Base-by-base conservation (phyloP, 768 basidiomycete species). In the Mycena vitilis region DNA sequence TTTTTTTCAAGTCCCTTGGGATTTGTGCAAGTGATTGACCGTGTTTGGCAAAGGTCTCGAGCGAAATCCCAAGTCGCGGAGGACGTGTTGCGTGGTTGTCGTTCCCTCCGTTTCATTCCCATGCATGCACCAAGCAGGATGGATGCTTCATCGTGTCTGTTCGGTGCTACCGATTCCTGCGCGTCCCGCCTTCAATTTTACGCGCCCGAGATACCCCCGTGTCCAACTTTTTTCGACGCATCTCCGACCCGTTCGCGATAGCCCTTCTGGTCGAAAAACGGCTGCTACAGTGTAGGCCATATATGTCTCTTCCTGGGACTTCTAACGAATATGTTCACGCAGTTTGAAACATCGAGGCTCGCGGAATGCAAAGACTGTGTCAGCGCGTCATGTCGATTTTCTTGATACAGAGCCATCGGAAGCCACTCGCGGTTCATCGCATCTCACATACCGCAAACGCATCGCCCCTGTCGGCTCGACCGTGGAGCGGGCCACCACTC, bases 101-200 rank as follows among this genome's bases (percentile, higher is more conserved):
- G 52, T 58, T 53, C 44, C 60, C 49, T 66, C 71, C 30, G 38
- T 60, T 40, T 65, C 65, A 62, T 73, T 79, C 79, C 79, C 79
- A 85, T 85, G 85, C 83, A 86, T 86, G 85, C 84, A 80, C 82
- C 77, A 82, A 79, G 81, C 81, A 76, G 80, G 75, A 69, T 69
- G 68, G 68, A 58, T 58, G 68, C 60, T 63, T 69, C 71, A 82
- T 76, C 79, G 81, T 75, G 78, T 80, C 65, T 69, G 80, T 61
- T 59, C 69, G 52, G 70, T 69, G 25, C 56, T 69, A 57, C 67
- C 73, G 55, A 67, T 54, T 56, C 63, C 72, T n/a, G 69, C 75
- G 22, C 75, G 79, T 42, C 15, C 47, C n/a, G 6, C 16, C 23
- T 51, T 44, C 34, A 47, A 25, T 20, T 53, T 55, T 54, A 72